Base-by-base conservation (phyloP, 164 flowering plant genomes). In the Sextonia rubra region DNA sequence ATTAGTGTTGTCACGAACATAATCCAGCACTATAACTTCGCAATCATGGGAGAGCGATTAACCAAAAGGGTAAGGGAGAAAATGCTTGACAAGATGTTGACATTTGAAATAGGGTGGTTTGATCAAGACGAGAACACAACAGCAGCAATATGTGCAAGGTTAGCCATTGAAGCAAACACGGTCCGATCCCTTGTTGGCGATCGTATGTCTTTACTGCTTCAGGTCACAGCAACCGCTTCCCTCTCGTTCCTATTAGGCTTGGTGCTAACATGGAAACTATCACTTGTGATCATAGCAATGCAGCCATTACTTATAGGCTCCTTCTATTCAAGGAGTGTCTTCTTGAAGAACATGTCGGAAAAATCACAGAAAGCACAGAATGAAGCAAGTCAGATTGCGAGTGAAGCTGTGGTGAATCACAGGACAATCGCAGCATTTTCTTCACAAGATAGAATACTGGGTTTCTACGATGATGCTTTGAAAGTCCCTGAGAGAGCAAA, bases 91-190 rank as follows among this genome's bases (percentile, higher is more conserved):
- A 94, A 94, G 83, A 84, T 92, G 12, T 82, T 94, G 4, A 91
- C 97, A 0, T 94, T 92, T 78, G 98, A 94, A 71, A 82, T 94
- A 23, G 94, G 90, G 1, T 94, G 98, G 98, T 94, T 89, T 66
- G 96, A 91, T 78, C 85, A 82, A 63, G 90, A 88, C 47, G 89
- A 89, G 76, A 92, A 94, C 71, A 83, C 93, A 2, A 89, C 87
- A 17, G 96, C 92, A 2, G 87, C 96, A 0, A 73, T 94, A 64
- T 94, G 97, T 77, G 85, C 94, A 27, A 78, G 97, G 70, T 89
- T 94, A 4, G 93, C 91, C 71, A 86, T 86, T 68, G 98, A 91
- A 76, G 97, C 97, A 77, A 87, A 83, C 76, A 86, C 85, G 89
- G 97, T 93, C 15, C 64, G 83, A 24, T 83, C 89, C 56, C 82